Percentiles rank a stretch among this genome's conserved stretches.
These are phyloP conservation scores for Haematococcus lacustris DNA, from an alignment of 139 green algal genomes.

Conservation along the genomic window DNA sequence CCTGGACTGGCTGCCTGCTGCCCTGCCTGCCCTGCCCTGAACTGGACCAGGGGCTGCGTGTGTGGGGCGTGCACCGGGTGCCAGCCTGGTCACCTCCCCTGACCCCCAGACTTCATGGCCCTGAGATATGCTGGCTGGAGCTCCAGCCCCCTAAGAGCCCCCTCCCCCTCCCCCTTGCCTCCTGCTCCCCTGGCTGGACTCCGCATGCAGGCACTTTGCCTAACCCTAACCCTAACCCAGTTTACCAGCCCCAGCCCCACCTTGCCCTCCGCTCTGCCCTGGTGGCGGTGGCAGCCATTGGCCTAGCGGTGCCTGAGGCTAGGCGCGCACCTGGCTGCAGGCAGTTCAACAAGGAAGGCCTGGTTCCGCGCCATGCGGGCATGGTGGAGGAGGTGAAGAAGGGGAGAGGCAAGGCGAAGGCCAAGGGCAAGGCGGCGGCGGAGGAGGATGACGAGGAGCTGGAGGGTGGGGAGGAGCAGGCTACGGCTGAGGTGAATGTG, in stretches of 20 bases:
- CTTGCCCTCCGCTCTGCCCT: not conserved
- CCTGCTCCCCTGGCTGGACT: too few relatives aligned
- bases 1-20: not conserved
- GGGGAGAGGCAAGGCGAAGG: slow-evolving; percentile 21
- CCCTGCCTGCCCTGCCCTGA: not conserved
- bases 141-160: not conserved
- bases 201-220: not conserved
- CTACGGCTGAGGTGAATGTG: not conserved
- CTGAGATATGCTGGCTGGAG: not conserved
- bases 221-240: not conserved
- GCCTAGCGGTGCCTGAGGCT: not conserved
- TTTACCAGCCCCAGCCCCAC: not conserved
- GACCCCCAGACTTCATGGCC: not conserved
- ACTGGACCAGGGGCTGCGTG: not conserved
- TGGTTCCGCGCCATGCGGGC: slow-evolving; percentile 20
- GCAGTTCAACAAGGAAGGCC: slow-evolving; percentile 28
- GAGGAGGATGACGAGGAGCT: slow-evolving; percentile 26
- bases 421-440: slow-evolving; percentile 7
- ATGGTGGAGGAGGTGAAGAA: slow-evolving; percentile 28
- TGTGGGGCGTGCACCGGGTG: not conserved
- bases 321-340: slow-evolving; percentile 7
- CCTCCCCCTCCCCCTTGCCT: too few relatives aligned
- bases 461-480: not conserved
- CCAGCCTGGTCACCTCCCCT: not conserved
- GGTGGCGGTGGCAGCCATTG: too few relatives aligned